Evolutionary conservation across 2,329 filamentous ascomycete species (phyloP).

Genomic region (Trichoderma semiorbis): DNA sequence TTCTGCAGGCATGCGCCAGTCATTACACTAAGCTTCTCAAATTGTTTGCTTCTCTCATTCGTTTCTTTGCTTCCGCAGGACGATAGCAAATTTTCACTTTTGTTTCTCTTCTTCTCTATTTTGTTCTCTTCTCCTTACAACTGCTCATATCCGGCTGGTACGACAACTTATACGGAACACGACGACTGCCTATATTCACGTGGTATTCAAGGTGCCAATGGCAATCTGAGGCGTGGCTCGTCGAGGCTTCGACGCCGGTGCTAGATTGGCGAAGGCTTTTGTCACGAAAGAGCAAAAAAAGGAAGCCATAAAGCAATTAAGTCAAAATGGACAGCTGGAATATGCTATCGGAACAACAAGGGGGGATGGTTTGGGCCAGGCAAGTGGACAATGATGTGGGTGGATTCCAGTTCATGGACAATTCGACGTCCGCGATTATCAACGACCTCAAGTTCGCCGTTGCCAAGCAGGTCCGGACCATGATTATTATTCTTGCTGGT

Average conservation of each 20-base stretch:
- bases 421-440: slow-evolving; percentile 45
- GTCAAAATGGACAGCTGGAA: not conserved
- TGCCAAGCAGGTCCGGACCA: slow-evolving; percentile 57
- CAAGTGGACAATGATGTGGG: not conserved
- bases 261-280: not conserved
- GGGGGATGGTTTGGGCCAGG: slow-evolving; percentile 21
- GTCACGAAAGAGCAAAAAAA: not conserved
- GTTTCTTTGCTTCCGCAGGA: slow-evolving; percentile 8
- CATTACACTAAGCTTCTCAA: not conserved
- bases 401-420: slow-evolving; percentile 35
- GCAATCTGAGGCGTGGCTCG: slow-evolving; percentile 5
- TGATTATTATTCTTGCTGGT: slow-evolving; percentile 57
- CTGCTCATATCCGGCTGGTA: not conserved
- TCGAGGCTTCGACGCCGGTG: slow-evolving; percentile 1
- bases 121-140: not conserved
- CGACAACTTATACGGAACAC: not conserved
- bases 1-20: not conserved
- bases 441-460: slow-evolving; percentile 51
- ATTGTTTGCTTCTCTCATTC: not conserved
- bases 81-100: not conserved
- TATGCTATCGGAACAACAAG: slow-evolving; percentile 13
- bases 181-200: not conserved
- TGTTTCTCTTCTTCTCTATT: not conserved
- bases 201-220: slow-evolving; percentile 5
- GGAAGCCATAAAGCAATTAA: slow-evolving; percentile 12